A percentile compares a stretch with the other conserved stretches of the same genome.
Conservation (phyloP, 78 protist species). For the Trichosphaerium sp. region DNA sequence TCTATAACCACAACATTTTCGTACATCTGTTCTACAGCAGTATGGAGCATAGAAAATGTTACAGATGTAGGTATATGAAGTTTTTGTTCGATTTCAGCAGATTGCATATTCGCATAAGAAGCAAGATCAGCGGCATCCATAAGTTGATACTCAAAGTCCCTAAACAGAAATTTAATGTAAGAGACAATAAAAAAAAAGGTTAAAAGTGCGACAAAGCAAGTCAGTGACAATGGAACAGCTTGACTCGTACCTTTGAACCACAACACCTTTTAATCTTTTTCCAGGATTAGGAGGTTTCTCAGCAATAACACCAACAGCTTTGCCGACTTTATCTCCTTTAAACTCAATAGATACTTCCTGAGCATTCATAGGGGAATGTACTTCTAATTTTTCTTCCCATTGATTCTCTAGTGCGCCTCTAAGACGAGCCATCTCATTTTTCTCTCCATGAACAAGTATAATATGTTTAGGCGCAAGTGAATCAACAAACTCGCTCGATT, state of each 20-base stretch:
- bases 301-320: background rate
- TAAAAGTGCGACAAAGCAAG: no score
- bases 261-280: constrained; percentile 17
- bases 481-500: constrained; percentile 72
- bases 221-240: no score
- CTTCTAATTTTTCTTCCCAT: constrained; percentile 3
- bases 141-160: no score
- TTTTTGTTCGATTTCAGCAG: no score
- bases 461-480: constrained; percentile 62
- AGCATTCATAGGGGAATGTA: constrained; percentile 37
- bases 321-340: constrained; percentile 30
- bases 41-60: no score
- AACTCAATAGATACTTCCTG: constrained; percentile 22
- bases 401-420: constrained; percentile 28
- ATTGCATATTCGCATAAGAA: no score
- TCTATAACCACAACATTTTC: constrained; percentile 13
- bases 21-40: constrained; percentile 32
- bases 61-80: no score
- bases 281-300: background rate
- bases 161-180: no score
- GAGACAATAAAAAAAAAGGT: no score
- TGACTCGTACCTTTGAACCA: constrained; percentile 12
- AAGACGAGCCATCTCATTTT: constrained; percentile 58
- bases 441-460: constrained; percentile 87
- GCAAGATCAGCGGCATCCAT: no score